Evolutionary conservation across 2,329 filamentous ascomycete species (phyloP).

Genomic region (Neocucurbitaria cava): DNA sequence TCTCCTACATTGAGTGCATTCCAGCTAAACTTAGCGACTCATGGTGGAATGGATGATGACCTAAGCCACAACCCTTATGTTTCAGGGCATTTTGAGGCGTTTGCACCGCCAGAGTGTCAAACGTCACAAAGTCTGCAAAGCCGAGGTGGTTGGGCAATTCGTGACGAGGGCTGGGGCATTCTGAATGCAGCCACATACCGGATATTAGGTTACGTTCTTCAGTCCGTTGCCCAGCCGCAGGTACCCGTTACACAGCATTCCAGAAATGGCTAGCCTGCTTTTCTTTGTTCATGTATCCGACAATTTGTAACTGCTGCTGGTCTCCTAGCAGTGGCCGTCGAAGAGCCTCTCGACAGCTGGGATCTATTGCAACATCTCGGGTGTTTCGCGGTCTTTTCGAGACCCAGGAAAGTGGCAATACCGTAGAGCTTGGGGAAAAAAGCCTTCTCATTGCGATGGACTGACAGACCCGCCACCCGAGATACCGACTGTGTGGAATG

Average conservation of each 20-base stretch:
- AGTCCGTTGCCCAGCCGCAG: slow-evolving; percentile 20
- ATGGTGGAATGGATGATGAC: slow-evolving; percentile 43
- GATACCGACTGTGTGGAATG: slow-evolving; percentile 22
- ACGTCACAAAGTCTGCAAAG: slow-evolving; percentile 18
- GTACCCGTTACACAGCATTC: slow-evolving; percentile 20
- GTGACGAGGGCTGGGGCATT: slow-evolving; percentile 26
- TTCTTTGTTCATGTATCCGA: slow-evolving; percentile 10
- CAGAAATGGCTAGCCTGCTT: slow-evolving; percentile 7
- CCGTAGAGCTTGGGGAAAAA: not conserved
- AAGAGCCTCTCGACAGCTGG: not conserved
- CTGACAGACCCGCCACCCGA: slow-evolving; percentile 13
- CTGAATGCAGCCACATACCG: slow-evolving; percentile 35
- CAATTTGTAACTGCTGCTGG: slow-evolving; percentile 7
- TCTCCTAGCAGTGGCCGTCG: slow-evolving; percentile 1
- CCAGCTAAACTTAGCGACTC: slow-evolving; percentile 45
- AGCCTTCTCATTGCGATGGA: slow-evolving; percentile 11
- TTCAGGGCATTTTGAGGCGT: slow-evolving; percentile 31
- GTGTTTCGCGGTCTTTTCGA: not conserved
- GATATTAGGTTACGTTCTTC: slow-evolving; percentile 23
- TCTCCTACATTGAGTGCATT: slow-evolving; percentile 41
- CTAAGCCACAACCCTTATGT: slow-evolving; percentile 37
- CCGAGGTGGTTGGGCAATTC: slow-evolving; percentile 33
- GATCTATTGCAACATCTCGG: not conserved
- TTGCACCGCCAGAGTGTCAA: slow-evolving; percentile 22
- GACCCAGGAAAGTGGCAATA: not conserved